Base-by-base conservation (phyloP, 306 rosid genomes). In the Ormosia semicastrata region DNA sequence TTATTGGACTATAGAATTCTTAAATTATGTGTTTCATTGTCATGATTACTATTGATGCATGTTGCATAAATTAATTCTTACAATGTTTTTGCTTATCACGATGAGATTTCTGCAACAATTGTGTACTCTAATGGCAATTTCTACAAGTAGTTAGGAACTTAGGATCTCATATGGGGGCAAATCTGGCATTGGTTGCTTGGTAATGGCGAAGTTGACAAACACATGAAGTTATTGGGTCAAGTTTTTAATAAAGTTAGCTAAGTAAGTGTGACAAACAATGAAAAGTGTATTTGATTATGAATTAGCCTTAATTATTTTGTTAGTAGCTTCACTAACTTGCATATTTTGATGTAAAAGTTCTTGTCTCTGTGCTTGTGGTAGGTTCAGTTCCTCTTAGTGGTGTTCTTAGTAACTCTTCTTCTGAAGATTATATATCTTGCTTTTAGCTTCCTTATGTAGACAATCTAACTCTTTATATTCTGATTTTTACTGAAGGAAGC, bases 401-500 rank as follows among this genome's bases (percentile, higher is more conserved):
- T 41, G 30, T 63, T 52, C 50, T 33, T 39, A 11, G 36, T 39
- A 9, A 46, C 15, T 43, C 2, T 72, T 24, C 53, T 57, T 33
- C 39, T 84, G 50, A 37, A 64, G 29, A 68, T 76, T 71, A 24
- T 13, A 14, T 44, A 36, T 73, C 54, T 72, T 18, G 5, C 58
- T 13, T 66, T 15, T 70, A 4, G 81, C 71, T 43, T 57, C 60
- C 74, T 75, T 29, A 46, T 56, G 39, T 71, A 12, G 47, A 49
- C 50, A 81, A 66, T 58, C 36, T 32, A 18, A 7, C 44, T 84
- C 67, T 53, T 59, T 68, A 36, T 66, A 43, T 54, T 60, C 50
- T 30, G 63, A 56, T 34, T 72, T 12, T 77, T 59, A 68, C 69
- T 84, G 71, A 86, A 50, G 80, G 44, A 52, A 68, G 66, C 71